These are phyloP conservation scores for Amorphotheca resinae DNA, from an alignment of 495 filamentous ascomycete species.

Conservation along the genomic window DNA sequence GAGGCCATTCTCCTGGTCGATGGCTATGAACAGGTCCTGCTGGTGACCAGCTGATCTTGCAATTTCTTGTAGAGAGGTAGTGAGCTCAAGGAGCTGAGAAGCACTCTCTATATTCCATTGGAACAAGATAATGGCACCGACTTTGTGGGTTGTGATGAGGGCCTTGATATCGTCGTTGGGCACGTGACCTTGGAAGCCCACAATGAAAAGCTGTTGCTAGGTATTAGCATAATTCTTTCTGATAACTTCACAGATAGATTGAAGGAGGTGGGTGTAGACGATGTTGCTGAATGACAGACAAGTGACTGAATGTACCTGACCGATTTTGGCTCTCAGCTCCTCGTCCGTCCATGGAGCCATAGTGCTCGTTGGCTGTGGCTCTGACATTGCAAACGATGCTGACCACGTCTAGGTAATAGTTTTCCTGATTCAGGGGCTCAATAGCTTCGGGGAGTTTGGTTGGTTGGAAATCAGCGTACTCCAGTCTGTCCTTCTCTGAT, in stretches of 20 bases:
- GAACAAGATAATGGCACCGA: conserved; percentile 37
- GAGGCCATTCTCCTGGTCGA: conserved; percentile 91
- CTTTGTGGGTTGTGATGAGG: conserved; percentile 32
- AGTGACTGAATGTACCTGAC: conserved; percentile 21
- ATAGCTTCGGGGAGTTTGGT: too few relatives aligned
- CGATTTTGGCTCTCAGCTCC: conserved; percentile 23
- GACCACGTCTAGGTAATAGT: too few relatives aligned
- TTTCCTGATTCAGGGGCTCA: too few relatives aligned
- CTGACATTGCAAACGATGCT: background rate
- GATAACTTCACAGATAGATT: background rate
- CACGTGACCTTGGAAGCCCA: conserved; percentile 34
- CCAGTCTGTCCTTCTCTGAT: too few relatives aligned
- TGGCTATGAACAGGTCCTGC: conserved; percentile 66
- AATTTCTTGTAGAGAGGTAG: conserved; percentile 64
- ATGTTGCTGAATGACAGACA: background rate
- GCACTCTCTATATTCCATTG: conserved; percentile 31
- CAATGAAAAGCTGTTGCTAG: conserved; percentile 33
- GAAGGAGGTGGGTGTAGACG: background rate
- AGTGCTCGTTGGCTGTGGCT: background rate
- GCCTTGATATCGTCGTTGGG: conserved; percentile 35
- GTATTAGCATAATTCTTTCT: background rate
- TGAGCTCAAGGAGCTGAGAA: conserved; percentile 29
- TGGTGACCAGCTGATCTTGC: conserved; percentile 72
- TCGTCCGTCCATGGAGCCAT: conserved; percentile 24
- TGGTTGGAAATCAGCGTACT: too few relatives aligned